A percentile compares a stretch with the other conserved stretches of the same genome.
Evolutionary conservation across 257 asterid genomes (phyloP).

Genomic region (Solanum arcanum): DNA sequence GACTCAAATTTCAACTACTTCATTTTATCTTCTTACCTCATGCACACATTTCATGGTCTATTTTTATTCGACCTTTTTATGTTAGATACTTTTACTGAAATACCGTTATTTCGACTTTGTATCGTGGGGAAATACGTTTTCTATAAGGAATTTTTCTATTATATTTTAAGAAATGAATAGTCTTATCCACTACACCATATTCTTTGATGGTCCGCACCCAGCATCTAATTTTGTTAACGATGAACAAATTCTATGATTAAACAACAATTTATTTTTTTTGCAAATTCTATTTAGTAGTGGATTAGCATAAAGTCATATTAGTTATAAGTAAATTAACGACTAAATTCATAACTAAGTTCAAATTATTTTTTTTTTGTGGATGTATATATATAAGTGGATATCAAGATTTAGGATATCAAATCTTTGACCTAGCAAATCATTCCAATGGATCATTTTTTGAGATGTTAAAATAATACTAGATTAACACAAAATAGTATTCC

Average conservation of each 20-base stretch:
- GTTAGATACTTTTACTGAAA: too few species aligned
- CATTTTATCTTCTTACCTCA: background rate
- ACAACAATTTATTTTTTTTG: background rate
- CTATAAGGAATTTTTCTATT: background rate
- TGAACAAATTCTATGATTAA: background rate
- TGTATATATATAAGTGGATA: background rate
- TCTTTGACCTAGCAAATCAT: background rate
- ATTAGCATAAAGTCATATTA: background rate
- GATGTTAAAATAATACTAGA: background rate
- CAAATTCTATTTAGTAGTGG: background rate
- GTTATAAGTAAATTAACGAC: background rate
- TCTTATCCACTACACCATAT: background rate
- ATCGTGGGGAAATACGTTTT: background rate
- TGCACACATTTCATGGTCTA: background rate
- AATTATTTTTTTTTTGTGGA: background rate
- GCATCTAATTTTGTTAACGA: background rate
- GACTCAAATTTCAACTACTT: background rate
- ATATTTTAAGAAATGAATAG: background rate
- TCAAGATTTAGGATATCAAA: background rate
- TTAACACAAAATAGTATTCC: background rate
- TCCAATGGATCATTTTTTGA: background rate
- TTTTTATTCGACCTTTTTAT: background rate
- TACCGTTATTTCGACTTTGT: too few species aligned
- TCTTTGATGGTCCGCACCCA: background rate
- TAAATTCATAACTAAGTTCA: background rate